A percentile compares a stretch with the other conserved stretches of the same genome.
phyloP scores from a whole-genome alignment of 1,284 basidiomycete species.

The Ceratobasidium sp. region DNA sequence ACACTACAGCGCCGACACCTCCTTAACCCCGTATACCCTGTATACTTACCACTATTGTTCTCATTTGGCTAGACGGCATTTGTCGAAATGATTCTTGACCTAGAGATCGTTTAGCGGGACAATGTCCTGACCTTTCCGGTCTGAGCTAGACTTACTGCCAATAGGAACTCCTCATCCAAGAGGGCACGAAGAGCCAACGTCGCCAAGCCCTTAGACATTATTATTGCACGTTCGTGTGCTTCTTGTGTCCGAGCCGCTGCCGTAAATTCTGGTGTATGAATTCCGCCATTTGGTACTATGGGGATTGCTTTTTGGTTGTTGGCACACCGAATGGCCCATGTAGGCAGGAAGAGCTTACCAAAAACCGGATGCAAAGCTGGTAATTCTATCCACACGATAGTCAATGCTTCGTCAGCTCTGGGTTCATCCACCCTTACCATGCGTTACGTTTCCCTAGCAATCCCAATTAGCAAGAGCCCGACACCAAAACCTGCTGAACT shows the following conservation, averaged over 20 bases:
- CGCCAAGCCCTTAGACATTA: constrained; percentile 65
- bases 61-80: no score
- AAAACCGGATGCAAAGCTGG: neutral
- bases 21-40: no score
- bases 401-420: neutral
- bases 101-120: no score
- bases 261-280: constrained; percentile 70
- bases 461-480: constrained; percentile 14
- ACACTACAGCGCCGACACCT: no score
- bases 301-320: constrained; percentile 63
- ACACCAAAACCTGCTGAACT: constrained; percentile 48
- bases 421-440: constrained; percentile 52
- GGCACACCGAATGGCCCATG: no score
- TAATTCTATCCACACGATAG: neutral
- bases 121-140: no score
- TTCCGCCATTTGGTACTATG: constrained; percentile 64
- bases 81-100: no score
- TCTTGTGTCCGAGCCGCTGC: constrained; percentile 62
- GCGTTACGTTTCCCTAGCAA: constrained; percentile 67
- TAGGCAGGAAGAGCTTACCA: no score
- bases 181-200: constrained; percentile 64
- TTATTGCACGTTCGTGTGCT: constrained; percentile 66
- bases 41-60: no score
- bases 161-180: constrained; percentile 62
- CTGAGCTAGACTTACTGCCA: constrained; percentile 60